Base-by-base conservation (phyloP, 2,329 filamentous ascomycete species). In the Fusarium setosum region DNA sequence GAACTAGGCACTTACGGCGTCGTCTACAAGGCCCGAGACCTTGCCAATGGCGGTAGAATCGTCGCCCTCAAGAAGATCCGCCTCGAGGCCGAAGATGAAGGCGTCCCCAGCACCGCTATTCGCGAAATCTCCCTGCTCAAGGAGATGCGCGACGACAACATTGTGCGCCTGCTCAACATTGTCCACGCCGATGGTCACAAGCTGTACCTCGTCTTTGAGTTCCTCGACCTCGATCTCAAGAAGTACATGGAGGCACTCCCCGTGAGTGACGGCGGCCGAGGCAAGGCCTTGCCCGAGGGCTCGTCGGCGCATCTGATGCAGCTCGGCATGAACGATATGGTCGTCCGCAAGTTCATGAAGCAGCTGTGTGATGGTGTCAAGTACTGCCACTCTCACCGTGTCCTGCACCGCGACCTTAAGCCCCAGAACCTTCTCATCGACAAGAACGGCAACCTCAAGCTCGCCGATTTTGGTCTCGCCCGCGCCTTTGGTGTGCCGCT, bases 1-100 rank as follows among this genome's bases (percentile, higher is more conserved):
- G 47, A 20, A 21, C 4, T 51, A 97, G 94, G 94, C 73, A 97
- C 94, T 15, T 97, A 97, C 77, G 94, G 94, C 79, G 94, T 97
- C 65, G 94, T 97, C 65, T 97, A 97, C 88, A 97, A 97, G 81
- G 94, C 94, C 60, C 89, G 91, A 69, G 94, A 97, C 78, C 90
- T 97, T 61, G 88, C 88, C 68, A 90, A 94, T 74, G 86, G 86
- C 69, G 92, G 92, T 74, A 91, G 92, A 72, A 96, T 97, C 72
- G 94, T 97, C 66, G 94, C 94, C 20, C 84, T 97, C 71, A 97
- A 97, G 86, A 97, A 97, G 84, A 97, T 97, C 74, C 92, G 94
- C 66, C 91, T 97, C 72, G 94, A 97, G 76, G 93, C 94, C 65
- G 94, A 97, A 82, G 94, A 97, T 82, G 94, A 97, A 77, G 94